Evolutionary conservation across 2,329 filamentous ascomycete species (phyloP).

Genomic region (Neofusicoccum laricinum): DNA sequence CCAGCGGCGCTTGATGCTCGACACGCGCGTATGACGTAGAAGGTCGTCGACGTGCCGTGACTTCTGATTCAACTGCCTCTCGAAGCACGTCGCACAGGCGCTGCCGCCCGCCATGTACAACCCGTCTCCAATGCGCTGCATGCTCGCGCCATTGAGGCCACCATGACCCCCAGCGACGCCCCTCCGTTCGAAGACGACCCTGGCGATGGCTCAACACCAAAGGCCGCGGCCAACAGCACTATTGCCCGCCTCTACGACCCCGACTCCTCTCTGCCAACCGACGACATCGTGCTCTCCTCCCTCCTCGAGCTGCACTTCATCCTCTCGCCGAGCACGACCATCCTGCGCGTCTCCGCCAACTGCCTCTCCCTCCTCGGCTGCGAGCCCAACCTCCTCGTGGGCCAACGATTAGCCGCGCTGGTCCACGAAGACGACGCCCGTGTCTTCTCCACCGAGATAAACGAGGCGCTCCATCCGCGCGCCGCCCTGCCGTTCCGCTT

Average conservation of each 20-base stretch:
- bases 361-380: conserved; percentile 3
- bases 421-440: background rate
- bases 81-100: background rate
- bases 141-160: background rate
- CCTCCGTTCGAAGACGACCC: background rate
- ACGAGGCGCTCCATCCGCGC: background rate
- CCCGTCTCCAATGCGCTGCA: too few relatives aligned
- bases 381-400: conserved; percentile 4
- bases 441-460: background rate
- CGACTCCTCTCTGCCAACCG: background rate
- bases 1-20: background rate
- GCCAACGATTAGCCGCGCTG: background rate
- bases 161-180: background rate
- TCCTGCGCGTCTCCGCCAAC: conserved; percentile 8
- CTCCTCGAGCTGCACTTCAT: conserved; percentile 1
- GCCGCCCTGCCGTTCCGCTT: background rate
- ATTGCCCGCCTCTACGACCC: background rate
- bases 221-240: background rate
- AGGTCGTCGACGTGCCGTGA: background rate
- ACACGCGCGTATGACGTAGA: background rate
- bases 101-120: too few relatives aligned
- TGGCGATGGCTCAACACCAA: background rate
- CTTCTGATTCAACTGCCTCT: background rate
- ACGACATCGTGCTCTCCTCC: conserved; percentile 2
- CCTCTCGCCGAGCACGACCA: conserved; percentile 4